Evolutionary conservation across 805 yeast genomes (phyloP).

Genomic region (Zygosaccharomyces siamensis): DNA sequence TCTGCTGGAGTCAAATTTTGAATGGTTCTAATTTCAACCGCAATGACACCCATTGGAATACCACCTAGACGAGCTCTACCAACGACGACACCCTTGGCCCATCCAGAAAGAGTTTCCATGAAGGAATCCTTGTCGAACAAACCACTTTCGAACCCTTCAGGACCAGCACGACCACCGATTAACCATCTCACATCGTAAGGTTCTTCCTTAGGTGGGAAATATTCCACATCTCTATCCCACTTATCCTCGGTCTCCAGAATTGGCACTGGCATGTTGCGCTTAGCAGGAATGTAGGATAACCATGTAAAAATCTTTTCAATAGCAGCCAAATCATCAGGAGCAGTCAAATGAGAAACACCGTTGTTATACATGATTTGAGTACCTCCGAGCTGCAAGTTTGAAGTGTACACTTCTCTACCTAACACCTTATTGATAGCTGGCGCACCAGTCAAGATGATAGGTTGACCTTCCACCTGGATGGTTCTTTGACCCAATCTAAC

Average conservation of each 20-base stretch:
- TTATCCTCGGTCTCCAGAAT: slow-evolving; percentile 72
- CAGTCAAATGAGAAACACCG: slow-evolving; percentile 97
- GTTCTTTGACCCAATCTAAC: slow-evolving; percentile 99
- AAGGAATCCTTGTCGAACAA: slow-evolving; percentile 88
- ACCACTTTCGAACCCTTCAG: slow-evolving; percentile 70
- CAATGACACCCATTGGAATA: slow-evolving; percentile 97
- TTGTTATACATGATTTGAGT: slow-evolving; percentile 97
- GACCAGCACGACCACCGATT: slow-evolving; percentile 77
- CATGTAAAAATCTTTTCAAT: slow-evolving; percentile 91
- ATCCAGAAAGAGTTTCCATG: slow-evolving; percentile 93
- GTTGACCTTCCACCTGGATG: slow-evolving; percentile 97
- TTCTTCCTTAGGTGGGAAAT: slow-evolving; percentile 63
- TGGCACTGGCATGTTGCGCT: slow-evolving; percentile 86
- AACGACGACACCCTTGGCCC: slow-evolving; percentile 98
- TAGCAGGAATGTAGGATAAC: slow-evolving; percentile 92
- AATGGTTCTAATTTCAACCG: slow-evolving; percentile 85
- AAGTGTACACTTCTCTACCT: slow-evolving; percentile 95
- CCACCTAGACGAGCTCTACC: slow-evolving; percentile 99
- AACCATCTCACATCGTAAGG: slow-evolving; percentile 91
- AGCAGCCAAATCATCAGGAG: slow-evolving; percentile 95
- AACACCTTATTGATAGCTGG: slow-evolving; percentile 95
- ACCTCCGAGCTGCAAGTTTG: slow-evolving; percentile 97
- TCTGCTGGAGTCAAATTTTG: slow-evolving; percentile 95
- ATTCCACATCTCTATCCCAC: slow-evolving; percentile 94
- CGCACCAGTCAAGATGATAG: slow-evolving; percentile 97